Evolutionary conservation across 208 protist species (phyloP).

Genomic region (Leishmania turanica): DNA sequence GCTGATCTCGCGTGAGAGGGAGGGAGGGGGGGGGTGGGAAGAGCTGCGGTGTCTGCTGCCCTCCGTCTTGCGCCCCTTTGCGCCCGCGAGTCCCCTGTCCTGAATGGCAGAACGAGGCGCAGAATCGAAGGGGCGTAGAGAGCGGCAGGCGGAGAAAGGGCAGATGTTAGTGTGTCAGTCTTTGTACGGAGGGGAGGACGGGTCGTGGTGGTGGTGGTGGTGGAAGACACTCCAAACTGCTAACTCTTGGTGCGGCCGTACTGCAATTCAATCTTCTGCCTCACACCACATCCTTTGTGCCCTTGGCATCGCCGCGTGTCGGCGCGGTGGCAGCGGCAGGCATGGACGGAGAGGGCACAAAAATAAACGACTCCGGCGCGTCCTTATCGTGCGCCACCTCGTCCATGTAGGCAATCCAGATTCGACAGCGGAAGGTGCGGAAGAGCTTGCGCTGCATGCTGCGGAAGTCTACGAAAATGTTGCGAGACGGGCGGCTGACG

Average conservation of each 20-base stretch:
- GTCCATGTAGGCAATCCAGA: constrained; percentile 81
- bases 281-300: background rate
- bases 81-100: background rate
- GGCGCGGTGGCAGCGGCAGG: constrained; percentile 4
- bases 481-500: constrained; percentile 44
- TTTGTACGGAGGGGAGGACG: background rate
- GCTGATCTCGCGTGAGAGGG: background rate
- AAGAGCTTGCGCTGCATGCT: constrained; percentile 74
- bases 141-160: background rate
- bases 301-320: background rate
- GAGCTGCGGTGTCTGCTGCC: background rate
- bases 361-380: constrained; percentile 35
- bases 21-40: no score
- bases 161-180: background rate
- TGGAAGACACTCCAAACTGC: background rate
- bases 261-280: background rate
- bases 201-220: background rate
- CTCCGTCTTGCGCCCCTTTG: background rate
- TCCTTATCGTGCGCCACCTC: constrained; percentile 55
- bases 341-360: constrained; percentile 25
- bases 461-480: constrained; percentile 73
- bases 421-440: constrained; percentile 68
- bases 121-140: background rate
- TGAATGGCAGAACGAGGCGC: background rate
- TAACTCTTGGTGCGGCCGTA: background rate